phyloP scores from a whole-genome alignment of 2,329 filamentous ascomycete species.

The Sclerotinia sclerotiorum region DNA sequence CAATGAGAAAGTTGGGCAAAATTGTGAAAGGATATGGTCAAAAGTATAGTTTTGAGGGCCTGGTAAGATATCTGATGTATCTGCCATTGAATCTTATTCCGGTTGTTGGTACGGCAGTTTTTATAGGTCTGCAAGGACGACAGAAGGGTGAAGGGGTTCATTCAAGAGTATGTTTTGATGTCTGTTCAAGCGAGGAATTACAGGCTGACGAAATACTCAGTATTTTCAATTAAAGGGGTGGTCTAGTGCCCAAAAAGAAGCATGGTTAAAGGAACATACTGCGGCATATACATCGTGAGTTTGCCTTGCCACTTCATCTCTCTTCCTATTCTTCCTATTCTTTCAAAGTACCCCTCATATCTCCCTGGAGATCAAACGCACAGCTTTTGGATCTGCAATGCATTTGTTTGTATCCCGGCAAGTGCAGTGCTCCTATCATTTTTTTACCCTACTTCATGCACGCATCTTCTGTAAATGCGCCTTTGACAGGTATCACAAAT shows the following conservation, averaged over 20 bases:
- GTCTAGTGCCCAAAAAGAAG: constrained; percentile 61
- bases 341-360: background rate
- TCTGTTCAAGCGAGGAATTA: background rate
- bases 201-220: constrained; percentile 45
- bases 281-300: constrained; percentile 79
- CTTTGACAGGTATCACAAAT: constrained; percentile 21
- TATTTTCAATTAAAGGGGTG: constrained; percentile 94
- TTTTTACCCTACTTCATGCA: background rate
- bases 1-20: constrained; percentile 56
- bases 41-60: constrained; percentile 57
- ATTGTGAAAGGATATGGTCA: constrained; percentile 58
- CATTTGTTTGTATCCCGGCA: background rate
- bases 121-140: constrained; percentile 72
- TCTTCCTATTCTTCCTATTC: no score
- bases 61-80: constrained; percentile 69
- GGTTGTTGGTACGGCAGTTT: constrained; percentile 78
- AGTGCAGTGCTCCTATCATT: background rate
- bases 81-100: constrained; percentile 92
- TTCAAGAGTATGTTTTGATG: constrained; percentile 48
- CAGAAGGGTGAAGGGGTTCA: constrained; percentile 46
- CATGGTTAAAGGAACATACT: constrained; percentile 68
- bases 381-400: constrained; percentile 2
- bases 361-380: background rate
- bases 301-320: background rate
- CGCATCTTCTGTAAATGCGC: background rate